phyloP scores from a whole-genome alignment of 306 rosid genomes.

The Argentina anserina region DNA sequence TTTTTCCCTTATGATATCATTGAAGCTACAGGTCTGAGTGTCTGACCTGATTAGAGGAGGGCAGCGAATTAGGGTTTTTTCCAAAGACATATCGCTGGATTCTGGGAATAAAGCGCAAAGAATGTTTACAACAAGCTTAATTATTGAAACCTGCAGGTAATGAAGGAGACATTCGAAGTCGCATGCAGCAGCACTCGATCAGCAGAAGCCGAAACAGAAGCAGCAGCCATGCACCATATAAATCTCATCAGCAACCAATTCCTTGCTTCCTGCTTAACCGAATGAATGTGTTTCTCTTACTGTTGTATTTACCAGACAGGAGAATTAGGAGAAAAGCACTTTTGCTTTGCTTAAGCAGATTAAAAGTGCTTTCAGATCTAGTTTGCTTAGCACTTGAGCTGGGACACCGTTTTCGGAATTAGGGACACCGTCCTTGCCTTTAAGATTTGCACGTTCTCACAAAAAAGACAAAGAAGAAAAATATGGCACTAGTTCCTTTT shows the following conservation, averaged over 20 bases:
- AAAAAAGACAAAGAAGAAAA: background rate
- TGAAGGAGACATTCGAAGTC: conserved; percentile 39
- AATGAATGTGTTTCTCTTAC: conserved; percentile 1
- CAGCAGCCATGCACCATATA: conserved; percentile 19
- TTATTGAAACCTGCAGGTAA: conserved; percentile 66
- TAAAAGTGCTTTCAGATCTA: background rate
- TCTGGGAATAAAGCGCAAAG: conserved; percentile 16
- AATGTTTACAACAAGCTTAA: conserved; percentile 42
- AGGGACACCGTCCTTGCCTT: conserved; percentile 3
- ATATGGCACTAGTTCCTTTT: background rate
- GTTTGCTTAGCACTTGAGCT: background rate
- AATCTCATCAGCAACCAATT: background rate
- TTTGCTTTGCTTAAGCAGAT: background rate
- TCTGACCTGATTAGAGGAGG: background rate
- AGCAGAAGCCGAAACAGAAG: conserved; percentile 12
- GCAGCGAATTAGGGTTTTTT: background rate
- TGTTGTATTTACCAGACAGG: background rate
- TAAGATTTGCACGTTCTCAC: background rate
- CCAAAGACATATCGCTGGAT: background rate
- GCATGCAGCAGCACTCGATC: conserved; percentile 1
- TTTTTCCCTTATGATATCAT: background rate
- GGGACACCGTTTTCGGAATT: background rate
- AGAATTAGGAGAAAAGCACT: background rate
- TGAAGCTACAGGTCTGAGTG: background rate
- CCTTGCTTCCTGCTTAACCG: conserved; percentile 5